These are phyloP conservation scores for Potentilla sterilis DNA, from an alignment of 306 rosid species.

Conservation along the genomic window DNA sequence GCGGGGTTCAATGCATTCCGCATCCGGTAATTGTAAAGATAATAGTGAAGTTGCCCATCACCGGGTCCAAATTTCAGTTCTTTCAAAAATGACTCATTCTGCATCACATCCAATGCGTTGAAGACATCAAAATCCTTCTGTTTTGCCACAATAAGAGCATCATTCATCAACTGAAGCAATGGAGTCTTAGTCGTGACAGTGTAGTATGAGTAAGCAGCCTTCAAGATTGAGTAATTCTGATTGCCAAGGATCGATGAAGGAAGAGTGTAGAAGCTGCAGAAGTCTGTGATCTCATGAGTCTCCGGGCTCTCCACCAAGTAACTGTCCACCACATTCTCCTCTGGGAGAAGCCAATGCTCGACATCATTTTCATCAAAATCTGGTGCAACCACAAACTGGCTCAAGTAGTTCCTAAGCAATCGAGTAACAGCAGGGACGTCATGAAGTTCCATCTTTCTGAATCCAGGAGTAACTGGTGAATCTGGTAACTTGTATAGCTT, in stretches of 20 bases:
- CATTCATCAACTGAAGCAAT: conserved; percentile 73
- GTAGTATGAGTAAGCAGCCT: conserved; percentile 82
- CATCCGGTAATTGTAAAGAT: conserved; percentile 54
- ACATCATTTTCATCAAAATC: conserved; percentile 88
- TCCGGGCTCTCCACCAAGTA: conserved; percentile 86
- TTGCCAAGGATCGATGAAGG: conserved; percentile 85
- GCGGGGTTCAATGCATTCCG: conserved; percentile 51
- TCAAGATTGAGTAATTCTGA: conserved; percentile 62
- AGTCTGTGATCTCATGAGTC: conserved; percentile 83
- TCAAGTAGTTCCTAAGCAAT: conserved; percentile 69
- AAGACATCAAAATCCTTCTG: conserved; percentile 74
- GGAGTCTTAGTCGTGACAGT: conserved; percentile 73
- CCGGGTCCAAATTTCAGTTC: conserved; percentile 72
- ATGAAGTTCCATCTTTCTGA: conserved; percentile 80
- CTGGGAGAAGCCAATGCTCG: conserved; percentile 93
- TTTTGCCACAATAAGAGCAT: conserved; percentile 69
- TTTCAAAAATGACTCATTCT: conserved; percentile 55
- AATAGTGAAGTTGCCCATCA: conserved; percentile 66
- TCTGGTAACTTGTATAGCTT: conserved; percentile 91
- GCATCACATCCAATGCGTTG: conserved; percentile 84
- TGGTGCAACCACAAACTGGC: conserved; percentile 72
- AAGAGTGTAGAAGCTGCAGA: conserved; percentile 95
- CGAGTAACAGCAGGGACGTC: conserved; percentile 92
- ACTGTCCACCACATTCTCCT: conserved; percentile 79
- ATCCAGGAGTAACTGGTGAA: conserved; percentile 75